Conservation (phyloP, 352 stramenopile genomes). For the Thraustotheca clavata region DNA sequence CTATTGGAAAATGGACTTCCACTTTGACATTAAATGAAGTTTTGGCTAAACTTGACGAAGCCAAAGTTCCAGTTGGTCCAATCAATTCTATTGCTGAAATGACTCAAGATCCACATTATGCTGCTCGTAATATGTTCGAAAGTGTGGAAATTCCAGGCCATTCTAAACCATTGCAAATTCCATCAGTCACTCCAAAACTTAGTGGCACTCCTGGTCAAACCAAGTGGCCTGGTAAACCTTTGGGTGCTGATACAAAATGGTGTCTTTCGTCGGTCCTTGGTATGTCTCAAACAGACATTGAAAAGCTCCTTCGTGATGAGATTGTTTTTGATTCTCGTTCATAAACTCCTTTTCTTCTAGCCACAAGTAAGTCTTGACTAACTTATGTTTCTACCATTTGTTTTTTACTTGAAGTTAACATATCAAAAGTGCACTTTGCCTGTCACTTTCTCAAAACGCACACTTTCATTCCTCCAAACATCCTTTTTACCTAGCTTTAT, state of each 20-base stretch:
- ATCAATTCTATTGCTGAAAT: slow-evolving; percentile 82
- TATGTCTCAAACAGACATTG: slow-evolving; percentile 42
- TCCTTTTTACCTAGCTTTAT: too few species aligned
- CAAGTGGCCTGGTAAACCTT: slow-evolving; percentile 49
- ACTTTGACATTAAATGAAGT: slow-evolving; percentile 38
- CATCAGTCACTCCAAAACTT: slow-evolving; percentile 71
- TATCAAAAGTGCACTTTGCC: too few species aligned
- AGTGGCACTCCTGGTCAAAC: slow-evolving; percentile 48
- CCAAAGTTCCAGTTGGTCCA: slow-evolving; percentile 47
- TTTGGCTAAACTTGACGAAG: slow-evolving; percentile 48
- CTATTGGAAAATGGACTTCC: slow-evolving; percentile 44
- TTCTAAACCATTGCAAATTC: slow-evolving; percentile 35
- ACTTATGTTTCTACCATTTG: too few species aligned
- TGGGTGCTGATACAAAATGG: slow-evolving; percentile 60
- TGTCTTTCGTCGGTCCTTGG: slow-evolving; percentile 49
- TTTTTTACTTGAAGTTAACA: too few species aligned
- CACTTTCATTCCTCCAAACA: too few species aligned
- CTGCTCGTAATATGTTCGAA: slow-evolving; percentile 72
- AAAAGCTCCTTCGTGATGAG: slow-evolving; percentile 43
- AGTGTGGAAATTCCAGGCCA: slow-evolving; percentile 37
- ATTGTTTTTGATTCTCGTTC: slow-evolving; percentile 47
- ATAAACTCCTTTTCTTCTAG: too few species aligned
- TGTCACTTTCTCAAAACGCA: too few species aligned
- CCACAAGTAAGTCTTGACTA: too few species aligned
- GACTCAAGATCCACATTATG: slow-evolving; percentile 56